Evolutionary conservation across 257 asterid species (phyloP), one percentile per base, ranked within the genome.

Genomic region (Ballota nigra): DNA sequence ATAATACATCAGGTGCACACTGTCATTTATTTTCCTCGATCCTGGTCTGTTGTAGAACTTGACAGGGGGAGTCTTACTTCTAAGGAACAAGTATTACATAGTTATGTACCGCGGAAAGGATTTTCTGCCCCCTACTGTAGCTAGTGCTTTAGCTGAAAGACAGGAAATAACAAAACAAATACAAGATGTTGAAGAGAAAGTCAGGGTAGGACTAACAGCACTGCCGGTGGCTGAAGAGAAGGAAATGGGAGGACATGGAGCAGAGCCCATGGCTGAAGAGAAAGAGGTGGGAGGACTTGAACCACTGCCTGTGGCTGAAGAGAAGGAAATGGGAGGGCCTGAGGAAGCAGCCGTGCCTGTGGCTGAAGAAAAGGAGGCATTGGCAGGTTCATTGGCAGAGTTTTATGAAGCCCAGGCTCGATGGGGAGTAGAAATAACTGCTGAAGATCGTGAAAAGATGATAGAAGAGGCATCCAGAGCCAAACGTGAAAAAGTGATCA

Each of bases 41-140:
- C 56, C 64, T 70, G 47, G 68, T 69, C 76, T 77, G 58, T 52
- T 74, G 76, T 83, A 94, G 99, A 79, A 23, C 34, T 79, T 94
- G 80, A 94, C 98, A 38, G 99, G 99, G 68, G 99, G 99, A 52
- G 87, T 88, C 74, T 82, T 94, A 70, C 89, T 94, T 70, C 86
- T 94, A 45, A 89, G 99, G 81, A 94, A 94, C 90, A 94, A 94
- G 78, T 94, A 88, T 78, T 94, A 79, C 87, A 91, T 94, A 72
- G 86, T 94, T 59, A 85, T 94, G 80, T 91, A 91, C 84, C 96
- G 99, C 4, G 99, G 99, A 71, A 94, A 94, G 83, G 99, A 91
- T 86, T 94, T 91, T 74, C 87, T 94, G 38, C 96, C 99, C 16
- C 90, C 98, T 3, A 78, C 78, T 76, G 98, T 94, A 43, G 98